Percentiles rank a stretch among this genome's conserved stretches.
phyloP scores from a whole-genome alignment of 176 grass and related monocot species.

The Cenchrus fungigraminus region DNA sequence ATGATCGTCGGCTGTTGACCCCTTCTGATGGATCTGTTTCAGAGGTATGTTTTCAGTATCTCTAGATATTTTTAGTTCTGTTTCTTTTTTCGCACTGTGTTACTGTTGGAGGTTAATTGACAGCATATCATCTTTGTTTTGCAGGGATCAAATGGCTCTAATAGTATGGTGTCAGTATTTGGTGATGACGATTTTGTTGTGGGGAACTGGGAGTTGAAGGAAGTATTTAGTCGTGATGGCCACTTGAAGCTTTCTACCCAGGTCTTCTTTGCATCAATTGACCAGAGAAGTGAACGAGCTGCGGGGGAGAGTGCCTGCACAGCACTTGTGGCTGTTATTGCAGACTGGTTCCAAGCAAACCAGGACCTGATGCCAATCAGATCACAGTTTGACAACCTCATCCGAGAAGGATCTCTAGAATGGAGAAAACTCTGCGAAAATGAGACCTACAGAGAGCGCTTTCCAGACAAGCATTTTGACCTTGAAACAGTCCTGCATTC shows the following conservation, averaged over 20 bases:
- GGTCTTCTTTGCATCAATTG: conserved; percentile 94
- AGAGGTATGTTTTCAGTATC: conserved; percentile 52
- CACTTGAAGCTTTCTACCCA: conserved; percentile 74
- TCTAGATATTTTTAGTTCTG: not conserved
- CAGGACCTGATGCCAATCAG: conserved; percentile 75
- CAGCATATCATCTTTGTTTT: conserved; percentile 36
- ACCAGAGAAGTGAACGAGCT: conserved; percentile 88
- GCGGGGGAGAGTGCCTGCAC: conserved; percentile 95
- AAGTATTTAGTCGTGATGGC: conserved; percentile 81
- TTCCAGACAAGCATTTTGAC: conserved; percentile 95
- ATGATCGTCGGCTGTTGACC: conserved; percentile 76
- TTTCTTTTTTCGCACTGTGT: not conserved
- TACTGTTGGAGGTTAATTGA: conserved; percentile 17
- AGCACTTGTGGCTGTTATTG: conserved; percentile 84
- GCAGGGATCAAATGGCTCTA: conserved; percentile 65
- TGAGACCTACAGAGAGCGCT: conserved; percentile 64
- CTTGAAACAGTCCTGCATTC: conserved; percentile 91
- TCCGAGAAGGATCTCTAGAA: conserved; percentile 88
- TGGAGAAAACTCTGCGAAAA: conserved; percentile 96
- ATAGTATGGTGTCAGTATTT: conserved; percentile 70
- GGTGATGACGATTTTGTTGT: conserved; percentile 92
- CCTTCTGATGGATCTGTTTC: conserved; percentile 70
- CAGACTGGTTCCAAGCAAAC: conserved; percentile 89
- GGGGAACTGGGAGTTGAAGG: conserved; percentile 80
- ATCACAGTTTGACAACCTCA: conserved; percentile 89